These are phyloP conservation scores for Aspergillus hiratsukae DNA, from an alignment of 2,329 filamentous ascomycete species.

Conservation along the genomic window DNA sequence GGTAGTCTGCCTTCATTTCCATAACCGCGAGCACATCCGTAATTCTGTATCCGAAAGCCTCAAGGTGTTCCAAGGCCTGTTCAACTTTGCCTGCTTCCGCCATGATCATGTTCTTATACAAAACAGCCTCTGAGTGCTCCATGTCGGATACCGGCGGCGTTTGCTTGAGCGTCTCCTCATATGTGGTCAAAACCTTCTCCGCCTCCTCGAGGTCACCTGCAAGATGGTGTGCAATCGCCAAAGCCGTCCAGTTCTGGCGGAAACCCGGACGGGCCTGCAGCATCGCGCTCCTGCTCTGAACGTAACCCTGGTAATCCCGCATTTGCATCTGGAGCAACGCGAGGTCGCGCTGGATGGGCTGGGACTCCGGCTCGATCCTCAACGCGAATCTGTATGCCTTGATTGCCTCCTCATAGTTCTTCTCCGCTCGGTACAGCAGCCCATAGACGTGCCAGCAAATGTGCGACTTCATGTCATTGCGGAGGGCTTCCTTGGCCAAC, in stretches of 20 bases:
- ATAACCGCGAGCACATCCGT: constrained; percentile 80
- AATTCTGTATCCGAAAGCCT: constrained; percentile 69
- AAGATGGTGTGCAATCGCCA: constrained; percentile 89
- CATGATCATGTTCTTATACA: constrained; percentile 96
- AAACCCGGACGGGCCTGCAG: constrained; percentile 75
- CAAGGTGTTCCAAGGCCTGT: constrained; percentile 79
- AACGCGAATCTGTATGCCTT: constrained; percentile 98
- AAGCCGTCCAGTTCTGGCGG: constrained; percentile 94
- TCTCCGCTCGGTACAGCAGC: constrained; percentile 82
- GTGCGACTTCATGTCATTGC: constrained; percentile 97
- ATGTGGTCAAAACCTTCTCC: constrained; percentile 85
- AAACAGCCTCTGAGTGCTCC: constrained; percentile 86
- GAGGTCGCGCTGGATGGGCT: constrained; percentile 89
- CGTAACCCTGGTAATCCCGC: constrained; percentile 89
- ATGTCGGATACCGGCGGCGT: constrained; percentile 72
- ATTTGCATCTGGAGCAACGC: constrained; percentile 93
- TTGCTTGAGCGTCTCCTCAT: constrained; percentile 86
- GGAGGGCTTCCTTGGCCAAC: constrained; percentile 85
- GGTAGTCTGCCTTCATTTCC: constrained; percentile 80
- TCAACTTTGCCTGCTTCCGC: constrained; percentile 81
- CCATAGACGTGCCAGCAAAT: constrained; percentile 99
- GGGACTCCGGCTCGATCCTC: constrained; percentile 85
- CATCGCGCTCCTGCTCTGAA: constrained; percentile 84
- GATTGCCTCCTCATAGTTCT: constrained; percentile 98
- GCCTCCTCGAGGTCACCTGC: constrained; percentile 80